phyloP scores from a whole-genome alignment of 1,284 basidiomycete species.

The Puccinia triticina region DNA sequence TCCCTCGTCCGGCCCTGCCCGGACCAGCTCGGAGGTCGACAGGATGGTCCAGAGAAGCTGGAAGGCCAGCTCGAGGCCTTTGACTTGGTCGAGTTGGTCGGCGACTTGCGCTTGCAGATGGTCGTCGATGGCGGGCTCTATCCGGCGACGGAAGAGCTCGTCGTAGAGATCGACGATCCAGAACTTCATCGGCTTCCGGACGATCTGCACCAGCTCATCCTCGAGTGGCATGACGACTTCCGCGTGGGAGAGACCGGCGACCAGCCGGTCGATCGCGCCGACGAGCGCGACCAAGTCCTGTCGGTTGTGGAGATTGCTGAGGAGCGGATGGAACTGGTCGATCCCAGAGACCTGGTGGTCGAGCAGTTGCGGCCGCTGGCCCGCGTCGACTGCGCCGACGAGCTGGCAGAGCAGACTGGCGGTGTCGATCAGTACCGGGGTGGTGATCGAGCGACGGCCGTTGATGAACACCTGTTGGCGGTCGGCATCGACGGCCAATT shows the following conservation, averaged over 20 bases:
- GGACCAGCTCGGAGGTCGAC: conserved; percentile 37
- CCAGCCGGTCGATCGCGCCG: conserved; percentile 19
- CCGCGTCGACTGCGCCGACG: neutral
- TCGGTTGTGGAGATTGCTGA: conserved; percentile 43
- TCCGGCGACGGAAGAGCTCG: conserved; percentile 40
- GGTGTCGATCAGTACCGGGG: conserved; percentile 47
- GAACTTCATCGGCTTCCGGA: conserved; percentile 32
- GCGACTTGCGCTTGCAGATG: conserved; percentile 6
- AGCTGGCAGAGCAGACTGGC: conserved; percentile 35
- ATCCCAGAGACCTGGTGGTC: conserved; percentile 25
- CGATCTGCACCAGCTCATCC: conserved; percentile 39
- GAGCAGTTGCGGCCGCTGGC: conserved; percentile 8
- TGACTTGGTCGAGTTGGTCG: neutral
- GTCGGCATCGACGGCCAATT: conserved; percentile 46
- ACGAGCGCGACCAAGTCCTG: conserved; percentile 28
- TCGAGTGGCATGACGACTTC: conserved; percentile 38
- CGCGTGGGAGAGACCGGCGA: conserved; percentile 1
- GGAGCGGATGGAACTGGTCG: conserved; percentile 29
- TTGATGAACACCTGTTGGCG: conserved; percentile 40
- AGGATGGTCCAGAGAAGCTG: conserved; percentile 40
- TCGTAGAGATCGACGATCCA: conserved; percentile 32
- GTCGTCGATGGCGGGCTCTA: conserved; percentile 38
- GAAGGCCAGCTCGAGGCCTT: conserved; percentile 32
- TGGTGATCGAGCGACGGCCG: conserved; percentile 49
- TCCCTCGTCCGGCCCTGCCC: conserved; percentile 28